Base-by-base conservation (phyloP, 179 eudicot species). In the Beta corolliflora region DNA sequence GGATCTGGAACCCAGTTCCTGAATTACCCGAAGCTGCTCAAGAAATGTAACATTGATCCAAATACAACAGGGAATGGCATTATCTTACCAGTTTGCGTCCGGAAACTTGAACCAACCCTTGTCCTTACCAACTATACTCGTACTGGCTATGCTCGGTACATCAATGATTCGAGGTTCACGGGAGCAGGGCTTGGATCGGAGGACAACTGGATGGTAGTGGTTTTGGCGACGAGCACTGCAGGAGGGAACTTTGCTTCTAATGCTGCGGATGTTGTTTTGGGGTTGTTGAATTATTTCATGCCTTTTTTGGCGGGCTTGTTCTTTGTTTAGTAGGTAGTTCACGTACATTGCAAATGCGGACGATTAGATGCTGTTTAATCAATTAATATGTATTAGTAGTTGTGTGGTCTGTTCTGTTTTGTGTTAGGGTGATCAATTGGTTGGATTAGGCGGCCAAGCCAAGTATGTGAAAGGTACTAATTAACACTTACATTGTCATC, bases 111-210 rank as follows among this genome's bases (percentile, higher is more conserved):
- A 41, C 83, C 90, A 2, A 92, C 98, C 15, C 89, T 91, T 1
- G 91, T 91, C 66, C 92, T 93, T 23, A 92, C 92, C 8, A 93
- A 93, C 85, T 93, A 92, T 66, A 92, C 98, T 0, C 92, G 78
- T 7, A 78, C 93, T 0, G 81, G 69, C 5, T 86, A 84, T 55
- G 80, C 88, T 0, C 79, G 54, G 41, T 88, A 90, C 72, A 10
- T 92, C 31, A 93, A 92, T 36, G 83, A 88, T 54, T 83, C 94
- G 0, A 86, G 79, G 84, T 93, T 71, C 77, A 90, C 91, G 0
- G 93, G 92, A 4, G 94, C 71, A 0, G 98, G 98, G 0, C 21
- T 92, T 2, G 94, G 94, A 8, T 87, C 89, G 0, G 91, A 92
- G 75, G 93, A 92, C 5, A 90, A 92, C 71, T 93, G 98, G 96